Evolutionary conservation across 2,329 filamentous ascomycete species (phyloP).

Genomic region (Diaporthe citri): DNA sequence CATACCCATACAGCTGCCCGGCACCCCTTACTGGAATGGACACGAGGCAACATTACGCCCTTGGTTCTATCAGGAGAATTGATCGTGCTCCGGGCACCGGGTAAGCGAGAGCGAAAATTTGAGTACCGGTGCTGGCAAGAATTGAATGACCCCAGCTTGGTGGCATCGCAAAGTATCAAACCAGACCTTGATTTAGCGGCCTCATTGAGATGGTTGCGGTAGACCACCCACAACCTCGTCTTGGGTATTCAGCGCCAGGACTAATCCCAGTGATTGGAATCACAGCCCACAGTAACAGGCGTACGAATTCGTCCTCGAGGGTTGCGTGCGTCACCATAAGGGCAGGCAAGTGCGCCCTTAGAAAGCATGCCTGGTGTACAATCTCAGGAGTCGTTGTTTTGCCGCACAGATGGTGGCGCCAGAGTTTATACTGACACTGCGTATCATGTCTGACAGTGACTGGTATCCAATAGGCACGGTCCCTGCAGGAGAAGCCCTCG

Average conservation of each 20-base stretch:
- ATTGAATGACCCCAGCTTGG: not conserved
- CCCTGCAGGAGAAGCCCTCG: constrained; percentile 26
- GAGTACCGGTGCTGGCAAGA: not conserved
- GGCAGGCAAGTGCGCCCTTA: not conserved
- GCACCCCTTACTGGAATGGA: constrained; percentile 58
- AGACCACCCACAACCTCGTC: not conserved
- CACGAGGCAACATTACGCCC: constrained; percentile 49
- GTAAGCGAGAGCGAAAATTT: constrained; percentile 23
- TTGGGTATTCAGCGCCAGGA: not conserved
- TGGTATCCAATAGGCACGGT: constrained; percentile 32
- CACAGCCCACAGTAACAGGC: not conserved
- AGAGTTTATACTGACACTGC: constrained; percentile 31
- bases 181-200: not conserved
- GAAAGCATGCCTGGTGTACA: constrained; percentile 1
- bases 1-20: constrained; percentile 74
- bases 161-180: not conserved
- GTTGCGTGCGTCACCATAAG: not conserved
- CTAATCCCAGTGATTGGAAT: not conserved
- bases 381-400: constrained; percentile 14
- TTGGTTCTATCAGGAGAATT: constrained; percentile 54
- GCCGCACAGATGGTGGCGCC: constrained; percentile 28
- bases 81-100: not conserved
- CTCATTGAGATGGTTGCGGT: not conserved
- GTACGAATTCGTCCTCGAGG: not conserved
- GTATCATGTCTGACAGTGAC: constrained; percentile 28